Evolutionary conservation across 345 rosid genomes (phyloP).

Genomic region (Eucalyptus tenuipes): DNA sequence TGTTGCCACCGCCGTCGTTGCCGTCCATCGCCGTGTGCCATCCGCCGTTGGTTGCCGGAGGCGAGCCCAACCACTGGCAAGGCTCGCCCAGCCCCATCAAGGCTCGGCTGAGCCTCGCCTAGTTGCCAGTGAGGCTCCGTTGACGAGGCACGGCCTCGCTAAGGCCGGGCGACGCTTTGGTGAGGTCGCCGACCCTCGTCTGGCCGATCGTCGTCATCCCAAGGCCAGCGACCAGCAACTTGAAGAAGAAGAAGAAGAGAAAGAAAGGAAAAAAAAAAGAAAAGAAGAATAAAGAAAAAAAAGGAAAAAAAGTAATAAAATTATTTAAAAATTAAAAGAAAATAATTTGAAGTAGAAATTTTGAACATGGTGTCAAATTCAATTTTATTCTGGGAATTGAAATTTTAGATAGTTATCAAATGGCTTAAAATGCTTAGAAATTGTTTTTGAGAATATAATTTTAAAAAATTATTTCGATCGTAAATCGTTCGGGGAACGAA

Average conservation of each 20-base stretch:
- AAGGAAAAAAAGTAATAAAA: too few species aligned
- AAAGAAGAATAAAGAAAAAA: too few species aligned
- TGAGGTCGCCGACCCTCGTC: fast-evolving
- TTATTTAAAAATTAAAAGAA: too few species aligned
- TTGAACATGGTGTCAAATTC: fast-evolving
- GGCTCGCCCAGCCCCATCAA: fast-evolving
- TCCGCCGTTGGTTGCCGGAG: fast-evolving
- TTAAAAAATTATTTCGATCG: too few species aligned
- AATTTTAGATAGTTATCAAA: fast-evolving
- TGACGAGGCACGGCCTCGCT: fast-evolving
- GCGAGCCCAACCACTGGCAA: fast-evolving
- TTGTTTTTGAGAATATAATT: too few species aligned
- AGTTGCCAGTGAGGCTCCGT: fast-evolving
- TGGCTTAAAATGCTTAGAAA: fast-evolving
- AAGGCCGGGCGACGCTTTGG: fast-evolving
- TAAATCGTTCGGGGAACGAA: fast-evolving
- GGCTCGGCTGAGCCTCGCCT: fast-evolving
- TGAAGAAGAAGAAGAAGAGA: too few species aligned
- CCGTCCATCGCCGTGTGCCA: fast-evolving
- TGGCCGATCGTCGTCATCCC: too few species aligned
- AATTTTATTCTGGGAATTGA: too few species aligned
- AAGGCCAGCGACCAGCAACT: fast-evolving
- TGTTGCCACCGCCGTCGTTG: fast-evolving
- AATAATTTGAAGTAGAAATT: too few species aligned
- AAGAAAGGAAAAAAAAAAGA: too few species aligned